phyloP scores from a whole-genome alignment of 305 asterid genomes.

The Galium porrigens region DNA sequence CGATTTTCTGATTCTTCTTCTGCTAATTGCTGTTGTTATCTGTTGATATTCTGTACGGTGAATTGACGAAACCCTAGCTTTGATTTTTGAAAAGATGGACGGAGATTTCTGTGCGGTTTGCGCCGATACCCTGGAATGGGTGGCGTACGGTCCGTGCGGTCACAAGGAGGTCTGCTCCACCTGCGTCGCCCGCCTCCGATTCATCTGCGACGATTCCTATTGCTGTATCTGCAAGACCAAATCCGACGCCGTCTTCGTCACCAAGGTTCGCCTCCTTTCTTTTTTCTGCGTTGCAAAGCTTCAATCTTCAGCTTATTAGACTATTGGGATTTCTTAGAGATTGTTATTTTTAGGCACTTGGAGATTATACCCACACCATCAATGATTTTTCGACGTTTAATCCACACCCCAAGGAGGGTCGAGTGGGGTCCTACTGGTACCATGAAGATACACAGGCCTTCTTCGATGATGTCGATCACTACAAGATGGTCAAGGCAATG shows the following conservation, averaged over 20 bases:
- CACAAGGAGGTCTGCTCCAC: slow-evolving; percentile 98
- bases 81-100: slow-evolving; percentile 36
- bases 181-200: slow-evolving; percentile 95
- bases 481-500: slow-evolving; percentile 92
- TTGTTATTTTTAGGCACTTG: slow-evolving; percentile 43
- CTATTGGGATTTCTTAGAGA: not conserved
- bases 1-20: not conserved
- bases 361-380: slow-evolving; percentile 61
- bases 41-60: not conserved
- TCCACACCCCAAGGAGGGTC: slow-evolving; percentile 59
- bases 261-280: slow-evolving; percentile 42
- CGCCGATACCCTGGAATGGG: slow-evolving; percentile 94
- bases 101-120: slow-evolving; percentile 87
- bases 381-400: slow-evolving; percentile 58
- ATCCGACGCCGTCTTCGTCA: slow-evolving; percentile 50
- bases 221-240: slow-evolving; percentile 94
- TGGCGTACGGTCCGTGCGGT: slow-evolving; percentile 83
- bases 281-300: not conserved
- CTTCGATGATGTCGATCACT: slow-evolving; percentile 83
- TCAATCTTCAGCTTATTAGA: not conserved
- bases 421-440: slow-evolving; percentile 61
- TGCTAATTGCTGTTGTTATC: not conserved
- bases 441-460: slow-evolving; percentile 85
- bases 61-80: not conserved
- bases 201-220: slow-evolving; percentile 80